A percentile compares a stretch with the other conserved stretches of the same genome.
These are phyloP conservation scores for Trypanosoma conorhini DNA, from an alignment of 208 protist species.

Conservation along the genomic window DNA sequence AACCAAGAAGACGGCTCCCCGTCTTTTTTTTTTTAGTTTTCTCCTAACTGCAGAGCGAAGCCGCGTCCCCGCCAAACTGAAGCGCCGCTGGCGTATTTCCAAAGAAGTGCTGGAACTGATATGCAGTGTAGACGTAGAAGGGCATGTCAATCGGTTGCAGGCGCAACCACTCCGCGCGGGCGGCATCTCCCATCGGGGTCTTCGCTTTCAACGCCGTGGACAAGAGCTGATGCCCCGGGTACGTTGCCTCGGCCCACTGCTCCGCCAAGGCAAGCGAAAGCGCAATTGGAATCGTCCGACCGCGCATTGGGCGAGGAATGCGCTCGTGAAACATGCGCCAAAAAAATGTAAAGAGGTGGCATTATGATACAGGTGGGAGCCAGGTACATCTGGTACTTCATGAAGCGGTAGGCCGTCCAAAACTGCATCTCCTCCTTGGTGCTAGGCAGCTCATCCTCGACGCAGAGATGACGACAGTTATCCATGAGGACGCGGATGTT, in stretches of 20 bases:
- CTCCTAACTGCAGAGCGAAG: slow-evolving; percentile 54
- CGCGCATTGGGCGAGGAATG: slow-evolving; percentile 56
- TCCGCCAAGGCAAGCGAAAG: slow-evolving; percentile 70
- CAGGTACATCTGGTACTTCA: slow-evolving; percentile 90
- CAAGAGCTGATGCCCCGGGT: slow-evolving; percentile 81
- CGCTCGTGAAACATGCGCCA: slow-evolving; percentile 80
- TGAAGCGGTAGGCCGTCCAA: slow-evolving; percentile 87
- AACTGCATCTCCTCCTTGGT: slow-evolving; percentile 88
- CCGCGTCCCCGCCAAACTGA: slow-evolving; percentile 79
- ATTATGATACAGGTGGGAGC: slow-evolving; percentile 68
- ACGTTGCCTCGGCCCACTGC: slow-evolving; percentile 83
- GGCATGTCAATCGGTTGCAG: slow-evolving; percentile 87
- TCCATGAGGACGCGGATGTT: slow-evolving; percentile 92
- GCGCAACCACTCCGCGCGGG: slow-evolving; percentile 85
- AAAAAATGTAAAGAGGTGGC: slow-evolving; percentile 87
- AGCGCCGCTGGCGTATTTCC: slow-evolving; percentile 66
- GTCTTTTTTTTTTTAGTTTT: not conserved
- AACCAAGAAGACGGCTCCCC: not conserved
- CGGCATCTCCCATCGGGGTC: slow-evolving; percentile 91
- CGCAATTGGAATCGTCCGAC: slow-evolving; percentile 70
- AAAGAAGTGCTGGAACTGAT: slow-evolving; percentile 85
- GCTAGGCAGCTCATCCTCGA: slow-evolving; percentile 80
- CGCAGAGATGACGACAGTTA: slow-evolving; percentile 83
- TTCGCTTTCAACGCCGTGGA: slow-evolving; percentile 74
- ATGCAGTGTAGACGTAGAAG: slow-evolving; percentile 77